Evolutionary conservation across 2,329 filamentous ascomycete genomes (phyloP).

Genomic region (Anisogramma anomala): DNA sequence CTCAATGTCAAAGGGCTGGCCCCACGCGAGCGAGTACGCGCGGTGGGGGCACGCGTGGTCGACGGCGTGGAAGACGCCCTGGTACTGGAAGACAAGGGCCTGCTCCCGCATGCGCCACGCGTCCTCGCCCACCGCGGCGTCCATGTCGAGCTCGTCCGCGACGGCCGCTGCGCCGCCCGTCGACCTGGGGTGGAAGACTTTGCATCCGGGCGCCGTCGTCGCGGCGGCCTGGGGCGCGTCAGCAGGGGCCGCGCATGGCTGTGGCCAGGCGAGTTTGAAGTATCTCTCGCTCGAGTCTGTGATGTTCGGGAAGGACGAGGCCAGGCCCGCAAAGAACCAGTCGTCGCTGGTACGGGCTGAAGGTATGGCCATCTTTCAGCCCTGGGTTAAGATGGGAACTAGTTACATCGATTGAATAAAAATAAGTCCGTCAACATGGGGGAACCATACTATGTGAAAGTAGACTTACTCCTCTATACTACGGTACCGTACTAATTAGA

Average conservation of each 20-base stretch:
- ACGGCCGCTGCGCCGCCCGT: background rate
- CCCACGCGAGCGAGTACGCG: conserved; percentile 10
- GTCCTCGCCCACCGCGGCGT: conserved; percentile 9
- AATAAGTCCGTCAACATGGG: too few relatives aligned
- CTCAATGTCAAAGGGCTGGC: conserved; percentile 11
- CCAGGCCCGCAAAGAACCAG: conserved; percentile 11
- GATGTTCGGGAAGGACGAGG: conserved; percentile 12
- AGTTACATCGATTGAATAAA: background rate
- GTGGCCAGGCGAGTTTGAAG: conserved; percentile 12
- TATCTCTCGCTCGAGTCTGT: conserved; percentile 10
- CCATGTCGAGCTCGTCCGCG: conserved; percentile 3
- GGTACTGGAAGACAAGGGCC: conserved; percentile 12
- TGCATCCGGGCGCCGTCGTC: conserved; percentile 6
- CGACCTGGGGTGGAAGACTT: conserved; percentile 9
- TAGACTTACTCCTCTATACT: too few relatives aligned
- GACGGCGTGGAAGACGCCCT: conserved; percentile 11
- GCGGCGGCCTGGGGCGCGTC: background rate
- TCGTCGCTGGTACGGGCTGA: background rate
- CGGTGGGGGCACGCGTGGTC: conserved; percentile 12
- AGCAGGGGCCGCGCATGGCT: background rate
- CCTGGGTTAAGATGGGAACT: background rate
- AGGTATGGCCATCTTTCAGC: background rate
- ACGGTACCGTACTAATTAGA: too few relatives aligned
- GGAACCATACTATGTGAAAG: too few relatives aligned
- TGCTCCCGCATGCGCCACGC: conserved; percentile 11